Conservation (phyloP, 2,329 filamentous ascomycete genomes). For the Cucurbitaria berberidis region DNA sequence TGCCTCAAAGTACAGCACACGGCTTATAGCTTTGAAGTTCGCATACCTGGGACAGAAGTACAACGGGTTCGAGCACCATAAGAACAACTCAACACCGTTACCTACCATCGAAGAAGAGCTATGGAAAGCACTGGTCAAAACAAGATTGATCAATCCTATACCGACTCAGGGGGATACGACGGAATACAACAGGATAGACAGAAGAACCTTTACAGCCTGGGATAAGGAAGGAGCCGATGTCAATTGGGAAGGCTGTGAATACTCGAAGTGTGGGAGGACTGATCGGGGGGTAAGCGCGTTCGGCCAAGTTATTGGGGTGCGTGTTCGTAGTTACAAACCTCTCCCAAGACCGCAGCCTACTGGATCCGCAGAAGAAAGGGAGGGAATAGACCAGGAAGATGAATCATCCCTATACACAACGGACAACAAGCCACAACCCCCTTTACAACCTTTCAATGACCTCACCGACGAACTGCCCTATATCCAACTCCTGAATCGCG, state of each 20-base stretch:
- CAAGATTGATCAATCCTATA: slow-evolving; percentile 69
- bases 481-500: slow-evolving; percentile 79
- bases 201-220: slow-evolving; percentile 45
- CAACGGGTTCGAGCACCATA: slow-evolving; percentile 90
- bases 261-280: slow-evolving; percentile 93
- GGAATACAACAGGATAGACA: slow-evolving; percentile 43
- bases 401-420: slow-evolving; percentile 1
- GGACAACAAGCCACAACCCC: slow-evolving; percentile 18
- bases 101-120: slow-evolving; percentile 91
- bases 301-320: slow-evolving; percentile 87
- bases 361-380: slow-evolving; percentile 6
- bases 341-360: slow-evolving; percentile 43
- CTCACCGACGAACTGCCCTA: slow-evolving; percentile 85
- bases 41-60: slow-evolving; percentile 92
- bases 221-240: slow-evolving; percentile 56
- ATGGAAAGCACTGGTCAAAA: slow-evolving; percentile 87
- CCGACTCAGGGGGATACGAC: slow-evolving; percentile 20
- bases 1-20: slow-evolving; percentile 78
- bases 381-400: not conserved
- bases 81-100: slow-evolving; percentile 68
- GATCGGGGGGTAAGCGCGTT: slow-evolving; percentile 95
- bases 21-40: slow-evolving; percentile 88
- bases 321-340: slow-evolving; percentile 80
- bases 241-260: slow-evolving; percentile 84
- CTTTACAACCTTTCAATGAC: slow-evolving; percentile 62